phyloP scores from a whole-genome alignment of 2,329 filamentous ascomycete genomes.

The Bipolaris bicolor region DNA sequence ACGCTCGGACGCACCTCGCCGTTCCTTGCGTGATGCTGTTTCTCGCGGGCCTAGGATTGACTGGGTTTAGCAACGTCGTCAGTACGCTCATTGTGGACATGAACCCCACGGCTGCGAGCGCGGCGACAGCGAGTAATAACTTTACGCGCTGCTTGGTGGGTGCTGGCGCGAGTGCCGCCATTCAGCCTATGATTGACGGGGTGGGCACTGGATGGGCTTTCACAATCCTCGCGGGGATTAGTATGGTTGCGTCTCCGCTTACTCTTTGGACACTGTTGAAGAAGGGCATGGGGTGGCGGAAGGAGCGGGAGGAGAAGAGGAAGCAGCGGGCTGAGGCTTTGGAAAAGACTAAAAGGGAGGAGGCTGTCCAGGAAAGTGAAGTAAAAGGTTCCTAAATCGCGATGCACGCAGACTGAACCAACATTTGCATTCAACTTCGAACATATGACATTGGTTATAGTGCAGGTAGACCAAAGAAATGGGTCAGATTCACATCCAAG shows the following conservation, averaged over 20 bases:
- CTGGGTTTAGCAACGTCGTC: background rate
- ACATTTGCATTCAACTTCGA: background rate
- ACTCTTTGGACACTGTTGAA: background rate
- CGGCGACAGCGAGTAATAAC: background rate
- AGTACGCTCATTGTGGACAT: slow-evolving; percentile 3
- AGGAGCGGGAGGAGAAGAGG: background rate
- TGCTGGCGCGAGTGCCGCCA: background rate
- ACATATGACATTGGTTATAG: background rate
- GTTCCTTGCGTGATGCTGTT: background rate
- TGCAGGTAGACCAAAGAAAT: background rate
- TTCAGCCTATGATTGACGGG: background rate
- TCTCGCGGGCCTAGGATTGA: background rate
- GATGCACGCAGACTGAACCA: background rate
- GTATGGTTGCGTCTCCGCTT: background rate
- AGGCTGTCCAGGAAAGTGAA: background rate
- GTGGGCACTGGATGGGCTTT: slow-evolving; percentile 4
- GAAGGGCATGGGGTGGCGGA: background rate
- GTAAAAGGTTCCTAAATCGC: background rate
- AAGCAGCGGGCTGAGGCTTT: background rate
- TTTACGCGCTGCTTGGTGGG: slow-evolving; percentile 1
- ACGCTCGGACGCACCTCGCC: background rate
- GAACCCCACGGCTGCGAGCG: background rate
- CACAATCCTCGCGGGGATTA: background rate
- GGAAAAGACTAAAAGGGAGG: background rate
- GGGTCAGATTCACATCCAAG: background rate